Conservation (phyloP, 768 basidiomycete genomes). For the Termitomyces sp. region DNA sequence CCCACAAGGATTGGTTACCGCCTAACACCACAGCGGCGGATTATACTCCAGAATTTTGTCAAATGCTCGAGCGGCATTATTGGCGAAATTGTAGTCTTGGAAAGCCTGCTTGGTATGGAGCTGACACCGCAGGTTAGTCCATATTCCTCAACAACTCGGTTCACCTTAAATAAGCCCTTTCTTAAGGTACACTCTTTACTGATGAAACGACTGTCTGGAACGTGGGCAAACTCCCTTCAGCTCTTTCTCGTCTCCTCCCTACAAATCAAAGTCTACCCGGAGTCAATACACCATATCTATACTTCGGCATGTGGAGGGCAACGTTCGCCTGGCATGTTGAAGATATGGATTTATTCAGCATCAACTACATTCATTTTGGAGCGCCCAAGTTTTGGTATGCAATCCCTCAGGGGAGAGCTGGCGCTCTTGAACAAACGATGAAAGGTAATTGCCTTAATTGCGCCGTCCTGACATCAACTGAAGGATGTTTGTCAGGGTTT, state of each 20-base stretch:
- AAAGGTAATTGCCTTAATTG: conserved; percentile 47
- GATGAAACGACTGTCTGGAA: conserved; percentile 87
- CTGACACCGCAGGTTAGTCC: conserved; percentile 81
- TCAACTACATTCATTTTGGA: conserved; percentile 99
- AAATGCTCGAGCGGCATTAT: conserved; percentile 81
- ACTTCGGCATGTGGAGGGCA: conserved; percentile 99
- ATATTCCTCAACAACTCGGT: neutral
- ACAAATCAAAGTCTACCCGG: conserved; percentile 77
- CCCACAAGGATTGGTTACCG: conserved; percentile 77
- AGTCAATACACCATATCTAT: conserved; percentile 95
- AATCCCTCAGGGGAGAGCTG: conserved; percentile 82
- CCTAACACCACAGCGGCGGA: conserved; percentile 66
- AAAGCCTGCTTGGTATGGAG: conserved; percentile 96
- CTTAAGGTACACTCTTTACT: conserved; percentile 61
- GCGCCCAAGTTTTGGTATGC: conserved; percentile 98
- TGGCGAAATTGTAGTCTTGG: conserved; percentile 92
- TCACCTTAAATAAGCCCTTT: neutral
- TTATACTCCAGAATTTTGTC: conserved; percentile 87
- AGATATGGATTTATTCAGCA: conserved; percentile 98
- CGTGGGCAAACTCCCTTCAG: conserved; percentile 86
- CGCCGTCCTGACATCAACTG: conserved; percentile 4
- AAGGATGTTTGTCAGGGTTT: conserved; percentile 50
- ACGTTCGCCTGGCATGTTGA: conserved; percentile 99
- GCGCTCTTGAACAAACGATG: conserved; percentile 86
- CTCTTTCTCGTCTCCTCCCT: conserved; percentile 78